Evolutionary conservation across 192 early-diverging fungal species (phyloP).

Genomic region (Phycomyces blakesleeanus): DNA sequence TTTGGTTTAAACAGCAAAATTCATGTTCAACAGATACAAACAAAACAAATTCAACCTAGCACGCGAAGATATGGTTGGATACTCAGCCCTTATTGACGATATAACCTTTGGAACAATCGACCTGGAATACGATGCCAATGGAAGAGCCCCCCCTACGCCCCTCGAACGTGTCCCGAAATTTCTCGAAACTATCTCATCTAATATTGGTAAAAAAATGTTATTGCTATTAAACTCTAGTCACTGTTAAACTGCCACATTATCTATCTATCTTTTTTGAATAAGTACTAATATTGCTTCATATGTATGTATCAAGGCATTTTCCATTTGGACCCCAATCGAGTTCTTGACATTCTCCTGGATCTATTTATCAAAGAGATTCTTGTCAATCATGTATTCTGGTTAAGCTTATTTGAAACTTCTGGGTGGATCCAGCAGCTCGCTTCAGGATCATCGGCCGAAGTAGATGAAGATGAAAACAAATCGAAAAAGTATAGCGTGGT

Average conservation of each 20-base stretch:
- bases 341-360: constrained; percentile 74
- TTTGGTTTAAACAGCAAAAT: constrained; percentile 4
- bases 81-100: constrained; percentile 66
- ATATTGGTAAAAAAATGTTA: constrained; percentile 10
- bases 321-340: constrained; percentile 81
- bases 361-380: constrained; percentile 67
- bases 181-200: constrained; percentile 16
- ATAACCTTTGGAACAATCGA: constrained; percentile 32
- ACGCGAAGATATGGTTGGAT: constrained; percentile 80
- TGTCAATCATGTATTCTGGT: constrained; percentile 66
- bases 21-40: constrained; percentile 51
- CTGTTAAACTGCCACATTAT: too few relatives aligned
- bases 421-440: constrained; percentile 36
- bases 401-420: constrained; percentile 56
- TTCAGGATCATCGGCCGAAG: neutral
- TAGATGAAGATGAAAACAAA: neutral
- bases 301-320: constrained; percentile 70
- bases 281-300: too few relatives aligned
- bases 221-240: neutral
- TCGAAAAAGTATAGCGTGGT: constrained; percentile 2
- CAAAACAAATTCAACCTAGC: constrained; percentile 83
- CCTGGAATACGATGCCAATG: constrained; percentile 9
- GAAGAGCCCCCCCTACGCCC: constrained; percentile 13
- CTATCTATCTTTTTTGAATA: too few relatives aligned
- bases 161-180: constrained; percentile 19